Evolutionary conservation across 768 basidiomycete species (phyloP).

Genomic region (Leccinum longicurvipes): DNA sequence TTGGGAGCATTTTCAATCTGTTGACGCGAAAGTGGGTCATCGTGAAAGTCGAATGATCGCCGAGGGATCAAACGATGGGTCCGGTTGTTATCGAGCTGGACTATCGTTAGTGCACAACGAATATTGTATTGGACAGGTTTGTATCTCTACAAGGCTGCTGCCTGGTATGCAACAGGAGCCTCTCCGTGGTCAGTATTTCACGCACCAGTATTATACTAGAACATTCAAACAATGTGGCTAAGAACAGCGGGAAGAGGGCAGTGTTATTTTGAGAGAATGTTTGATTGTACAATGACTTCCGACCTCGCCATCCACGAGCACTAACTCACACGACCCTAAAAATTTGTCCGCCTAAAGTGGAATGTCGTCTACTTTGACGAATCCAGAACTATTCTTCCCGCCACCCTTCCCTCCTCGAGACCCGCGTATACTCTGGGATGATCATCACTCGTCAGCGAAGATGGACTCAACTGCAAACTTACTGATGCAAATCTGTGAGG

Average conservation of each 20-base stretch:
- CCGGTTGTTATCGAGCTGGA: neutral
- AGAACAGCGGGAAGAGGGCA: neutral
- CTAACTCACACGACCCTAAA: neutral
- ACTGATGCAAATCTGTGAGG: slow-evolving; percentile 52
- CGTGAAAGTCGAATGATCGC: slow-evolving; percentile 29
- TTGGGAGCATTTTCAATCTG: slow-evolving; percentile 88
- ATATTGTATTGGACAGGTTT: neutral
- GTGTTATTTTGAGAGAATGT: neutral
- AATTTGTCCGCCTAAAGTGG: neutral
- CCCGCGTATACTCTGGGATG: slow-evolving; percentile 35
- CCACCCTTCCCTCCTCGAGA: slow-evolving; percentile 39
- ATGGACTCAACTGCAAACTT: slow-evolving; percentile 20
- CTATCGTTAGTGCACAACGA: neutral
- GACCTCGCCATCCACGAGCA: neutral
- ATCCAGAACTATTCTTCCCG: slow-evolving; percentile 42
- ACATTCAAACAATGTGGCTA: neutral
- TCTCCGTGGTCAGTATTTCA: neutral
- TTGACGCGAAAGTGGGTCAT: slow-evolving; percentile 81
- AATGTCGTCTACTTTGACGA: slow-evolving; percentile 22
- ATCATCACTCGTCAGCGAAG: neutral
- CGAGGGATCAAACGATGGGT: neutral
- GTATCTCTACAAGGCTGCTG: neutral
- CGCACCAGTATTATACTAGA: neutral
- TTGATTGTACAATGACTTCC: neutral
- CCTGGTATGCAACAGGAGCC: neutral